Evolutionary conservation across 2,329 filamentous ascomycete species (phyloP).

Genomic region (Sporothrix humicola): DNA sequence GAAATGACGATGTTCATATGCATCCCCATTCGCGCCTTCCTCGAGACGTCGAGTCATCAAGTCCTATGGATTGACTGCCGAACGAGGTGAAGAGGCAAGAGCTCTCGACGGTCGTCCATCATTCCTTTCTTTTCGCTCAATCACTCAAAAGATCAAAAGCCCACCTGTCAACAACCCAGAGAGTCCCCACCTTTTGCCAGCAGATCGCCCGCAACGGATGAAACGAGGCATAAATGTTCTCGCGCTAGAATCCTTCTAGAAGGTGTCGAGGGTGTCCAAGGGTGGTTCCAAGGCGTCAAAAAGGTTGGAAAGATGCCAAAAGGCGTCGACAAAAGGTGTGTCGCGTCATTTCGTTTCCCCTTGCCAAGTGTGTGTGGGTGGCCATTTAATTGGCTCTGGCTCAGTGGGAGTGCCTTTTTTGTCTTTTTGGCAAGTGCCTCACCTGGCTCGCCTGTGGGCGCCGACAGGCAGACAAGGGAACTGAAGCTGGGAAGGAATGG

Average conservation of each 20-base stretch:
- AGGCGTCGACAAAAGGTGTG: neutral
- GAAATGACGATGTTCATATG: neutral
- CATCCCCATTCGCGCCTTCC: slow-evolving; percentile 5
- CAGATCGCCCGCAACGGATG: slow-evolving; percentile 31
- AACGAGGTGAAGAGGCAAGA: neutral
- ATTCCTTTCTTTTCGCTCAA: neutral
- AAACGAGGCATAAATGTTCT: slow-evolving; percentile 33
- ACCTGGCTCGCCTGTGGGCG: slow-evolving; percentile 2
- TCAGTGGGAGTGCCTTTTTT: no score
- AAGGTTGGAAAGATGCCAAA: neutral
- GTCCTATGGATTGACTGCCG: neutral
- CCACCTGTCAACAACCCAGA: neutral
- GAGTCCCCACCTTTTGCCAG: slow-evolving; percentile 18
- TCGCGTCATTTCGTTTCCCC: slow-evolving; percentile 28
- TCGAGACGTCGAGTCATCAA: neutral
- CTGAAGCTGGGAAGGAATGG: slow-evolving; percentile 7
- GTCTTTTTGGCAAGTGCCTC: no score
- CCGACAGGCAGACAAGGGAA: neutral
- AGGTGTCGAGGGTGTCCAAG: slow-evolving; percentile 32
- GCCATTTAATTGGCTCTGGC: neutral
- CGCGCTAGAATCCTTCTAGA: slow-evolving; percentile 39
- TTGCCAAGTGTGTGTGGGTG: slow-evolving; percentile 21
- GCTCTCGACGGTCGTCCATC: neutral
- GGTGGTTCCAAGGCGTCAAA: neutral
- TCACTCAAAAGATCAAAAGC: neutral